Evolutionary conservation across 176 grass and related monocot species (phyloP).

Genomic region (Eleusine coracana): DNA sequence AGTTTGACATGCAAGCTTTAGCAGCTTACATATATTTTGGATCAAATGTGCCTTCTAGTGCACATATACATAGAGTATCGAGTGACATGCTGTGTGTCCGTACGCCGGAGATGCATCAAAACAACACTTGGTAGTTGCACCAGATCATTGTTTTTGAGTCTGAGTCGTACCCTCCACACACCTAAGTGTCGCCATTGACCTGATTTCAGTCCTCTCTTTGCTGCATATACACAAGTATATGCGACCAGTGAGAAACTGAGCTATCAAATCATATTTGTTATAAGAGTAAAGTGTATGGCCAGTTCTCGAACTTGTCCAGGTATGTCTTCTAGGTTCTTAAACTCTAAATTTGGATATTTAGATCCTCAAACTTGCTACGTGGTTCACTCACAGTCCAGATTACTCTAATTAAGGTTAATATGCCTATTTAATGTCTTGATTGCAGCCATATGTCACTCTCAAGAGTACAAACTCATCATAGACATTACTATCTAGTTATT

Average conservation of each 20-base stretch:
- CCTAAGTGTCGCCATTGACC: background rate
- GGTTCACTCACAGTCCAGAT: too few relatives aligned
- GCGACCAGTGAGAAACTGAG: background rate
- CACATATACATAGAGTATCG: background rate
- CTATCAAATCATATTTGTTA: background rate
- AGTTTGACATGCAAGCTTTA: background rate
- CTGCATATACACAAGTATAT: background rate
- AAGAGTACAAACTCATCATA: too few relatives aligned
- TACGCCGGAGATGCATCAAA: background rate
- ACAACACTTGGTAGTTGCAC: background rate
- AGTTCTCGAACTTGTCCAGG: too few relatives aligned
- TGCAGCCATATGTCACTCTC: too few relatives aligned
- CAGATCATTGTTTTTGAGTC: background rate
- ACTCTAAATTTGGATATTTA: too few relatives aligned
- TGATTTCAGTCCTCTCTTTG: background rate
- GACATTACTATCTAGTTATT: too few relatives aligned
- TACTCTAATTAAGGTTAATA: too few relatives aligned
- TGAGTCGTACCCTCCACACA: conserved; percentile 1
- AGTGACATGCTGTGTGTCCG: background rate
- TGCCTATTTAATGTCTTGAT: too few relatives aligned
- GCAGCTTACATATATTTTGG: background rate
- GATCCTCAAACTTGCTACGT: too few relatives aligned
- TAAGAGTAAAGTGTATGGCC: too few relatives aligned
- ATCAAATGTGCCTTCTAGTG: background rate
- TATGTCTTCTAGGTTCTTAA: too few relatives aligned